A percentile compares a stretch with the other conserved stretches of the same genome.
phyloP scores from a whole-genome alignment of 176 grass and related monocot species.

The Rhynchospora tenuis region DNA sequence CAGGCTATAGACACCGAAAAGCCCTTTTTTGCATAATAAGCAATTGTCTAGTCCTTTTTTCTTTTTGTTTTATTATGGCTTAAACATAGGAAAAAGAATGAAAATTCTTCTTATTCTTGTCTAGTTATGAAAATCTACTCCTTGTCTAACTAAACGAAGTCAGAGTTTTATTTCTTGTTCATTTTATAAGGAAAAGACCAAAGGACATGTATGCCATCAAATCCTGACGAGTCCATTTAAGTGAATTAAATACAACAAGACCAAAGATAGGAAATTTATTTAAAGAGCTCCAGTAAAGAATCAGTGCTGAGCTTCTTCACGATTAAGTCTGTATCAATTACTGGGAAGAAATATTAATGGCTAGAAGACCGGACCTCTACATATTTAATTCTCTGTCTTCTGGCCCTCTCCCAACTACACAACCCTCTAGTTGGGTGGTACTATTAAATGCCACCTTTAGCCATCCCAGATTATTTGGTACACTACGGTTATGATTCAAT shows the following conservation, averaged over 20 bases:
- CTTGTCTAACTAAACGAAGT: neutral
- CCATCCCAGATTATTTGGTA: slow-evolving; percentile 3
- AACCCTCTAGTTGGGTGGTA: slow-evolving; percentile 4
- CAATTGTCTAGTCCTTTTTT: no score
- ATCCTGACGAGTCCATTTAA: slow-evolving; percentile 4
- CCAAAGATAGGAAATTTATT: neutral
- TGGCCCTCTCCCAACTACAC: slow-evolving; percentile 16
- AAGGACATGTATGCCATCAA: slow-evolving; percentile 14
- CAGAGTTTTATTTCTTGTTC: neutral
- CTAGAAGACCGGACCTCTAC: neutral
- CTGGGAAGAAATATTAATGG: neutral
- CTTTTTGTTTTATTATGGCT: no score
- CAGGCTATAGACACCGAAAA: no score
- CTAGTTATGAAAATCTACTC: neutral
- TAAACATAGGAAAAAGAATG: no score
- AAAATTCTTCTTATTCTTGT: neutral
- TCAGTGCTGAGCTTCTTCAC: neutral
- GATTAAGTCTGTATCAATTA: neutral
- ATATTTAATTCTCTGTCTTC: slow-evolving; percentile 2
- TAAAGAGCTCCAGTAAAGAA: slow-evolving; percentile 20
- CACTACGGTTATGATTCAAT: slow-evolving; percentile 1
- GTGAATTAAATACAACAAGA: neutral
- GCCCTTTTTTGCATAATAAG: no score
- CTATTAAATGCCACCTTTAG: slow-evolving; percentile 17
- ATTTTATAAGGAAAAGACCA: neutral